Evolutionary conservation across 177 flowering plant genomes (phyloP), one percentile per base, ranked within the genome.

Genomic region (Vitis hybrid): DNA sequence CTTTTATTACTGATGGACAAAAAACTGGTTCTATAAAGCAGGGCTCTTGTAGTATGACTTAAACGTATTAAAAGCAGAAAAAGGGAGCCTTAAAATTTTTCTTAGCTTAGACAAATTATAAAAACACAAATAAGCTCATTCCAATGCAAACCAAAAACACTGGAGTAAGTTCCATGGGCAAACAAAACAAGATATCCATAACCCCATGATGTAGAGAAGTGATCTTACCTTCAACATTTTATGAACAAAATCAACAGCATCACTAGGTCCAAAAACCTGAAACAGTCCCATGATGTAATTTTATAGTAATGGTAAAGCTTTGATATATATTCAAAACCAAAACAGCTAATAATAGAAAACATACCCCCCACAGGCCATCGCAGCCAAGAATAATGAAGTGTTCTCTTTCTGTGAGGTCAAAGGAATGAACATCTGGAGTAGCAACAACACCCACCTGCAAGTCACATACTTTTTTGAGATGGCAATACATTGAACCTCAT

Each of bases 341-440:
- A 18, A 48, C 51, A 17, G 23, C 23, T 15, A 18, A 13, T 32
- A 51, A 11, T 23, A 11, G 19, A 74, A 65, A 51, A 76, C 80
- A 75, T 85, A 93, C 98, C 85, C 94, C 97, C 98, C 98, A 93
- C 19, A 93, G 88, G 69, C 98, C 98, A 83, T 93, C 98, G 73
- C 98, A 93, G 56, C 97, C 98, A 73, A 93, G 97, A 81, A 93
- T 87, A n/a, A 93, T 85, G 76, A 93, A 93, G 66, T 82, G 85
- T 62, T 91, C 98, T 79, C 86, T 86, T 30, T 85, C 89, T n/a
- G 98, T 89, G 48, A 91, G 81, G 71, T 90, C 91, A 78, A 93
- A 93, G 23, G 98, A 93, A 70, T 89, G 90, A 67, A 93, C 75
- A 82, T 93, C 94, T 58, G 97, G 98, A 26, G 81, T 88, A 62